Evolutionary conservation across 805 yeast genomes (phyloP).

Genomic region (Groenewaldozyma tartarivorans): DNA sequence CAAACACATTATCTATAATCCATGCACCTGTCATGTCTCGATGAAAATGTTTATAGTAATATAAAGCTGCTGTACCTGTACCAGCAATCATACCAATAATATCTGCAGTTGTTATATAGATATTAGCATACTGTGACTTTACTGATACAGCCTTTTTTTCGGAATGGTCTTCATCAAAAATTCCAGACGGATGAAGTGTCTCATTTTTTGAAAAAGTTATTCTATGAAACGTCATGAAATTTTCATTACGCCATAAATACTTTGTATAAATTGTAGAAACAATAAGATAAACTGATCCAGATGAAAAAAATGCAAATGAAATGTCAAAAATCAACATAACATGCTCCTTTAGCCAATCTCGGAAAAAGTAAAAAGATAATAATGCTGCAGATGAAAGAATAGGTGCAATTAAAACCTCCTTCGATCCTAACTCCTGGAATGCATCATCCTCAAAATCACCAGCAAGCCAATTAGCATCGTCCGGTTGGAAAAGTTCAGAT

Average conservation of each 20-base stretch:
- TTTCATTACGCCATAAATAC: neutral
- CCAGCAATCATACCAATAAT: neutral
- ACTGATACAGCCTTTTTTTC: slow-evolving; percentile 1
- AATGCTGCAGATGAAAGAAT: slow-evolving; percentile 34
- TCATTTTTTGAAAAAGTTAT: neutral
- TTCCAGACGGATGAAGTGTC: neutral
- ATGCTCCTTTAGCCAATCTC: slow-evolving; percentile 25
- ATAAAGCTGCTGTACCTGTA: neutral
- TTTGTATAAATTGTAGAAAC: neutral
- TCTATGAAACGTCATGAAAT: neutral
- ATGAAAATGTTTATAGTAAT: neutral
- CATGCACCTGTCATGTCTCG: slow-evolving; percentile 32
- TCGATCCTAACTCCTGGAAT: slow-evolving; percentile 5
- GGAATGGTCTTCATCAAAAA: neutral
- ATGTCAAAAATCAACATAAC: slow-evolving; percentile 25
- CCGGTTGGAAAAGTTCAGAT: slow-evolving; percentile 18
- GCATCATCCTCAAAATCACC: slow-evolving; percentile 15
- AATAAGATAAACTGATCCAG: slow-evolving; percentile 10
- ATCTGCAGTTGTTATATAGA: neutral
- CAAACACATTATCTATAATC: slow-evolving; percentile 37
- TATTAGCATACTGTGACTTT: slow-evolving; percentile 7
- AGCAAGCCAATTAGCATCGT: slow-evolving; percentile 13
- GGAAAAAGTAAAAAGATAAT: slow-evolving; percentile 31
- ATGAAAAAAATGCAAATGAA: slow-evolving; percentile 5
- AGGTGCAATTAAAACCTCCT: slow-evolving; percentile 36